Conservation (phyloP, 306 rosid species). For the Medicago truncatula region MtrunA17r5.0-ANR NC_053043.1:6377001-6377500, state of each 20-base stretch:
- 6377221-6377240: too few relatives aligned
- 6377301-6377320: not conserved
- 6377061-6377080: not conserved
- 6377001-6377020: not conserved
- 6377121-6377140: too few relatives aligned
- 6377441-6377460: not conserved
- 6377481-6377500: not conserved
- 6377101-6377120: too few relatives aligned
- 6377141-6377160: not conserved
- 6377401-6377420: not conserved
- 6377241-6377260: not conserved
- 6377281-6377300: not conserved
- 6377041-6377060: not conserved
- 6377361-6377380: not conserved
- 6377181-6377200: not conserved
- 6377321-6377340: not conserved
- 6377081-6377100: not conserved
- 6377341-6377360: not conserved
- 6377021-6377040: not conserved
- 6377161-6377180: too few relatives aligned
- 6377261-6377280: not conserved
- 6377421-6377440: not conserved
- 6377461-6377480: not conserved
- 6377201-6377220: not conserved
- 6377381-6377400: not conserved